Evolutionary conservation across 2,329 filamentous ascomycete genomes (phyloP).

Genomic region (Ophiostoma sp.): DNA sequence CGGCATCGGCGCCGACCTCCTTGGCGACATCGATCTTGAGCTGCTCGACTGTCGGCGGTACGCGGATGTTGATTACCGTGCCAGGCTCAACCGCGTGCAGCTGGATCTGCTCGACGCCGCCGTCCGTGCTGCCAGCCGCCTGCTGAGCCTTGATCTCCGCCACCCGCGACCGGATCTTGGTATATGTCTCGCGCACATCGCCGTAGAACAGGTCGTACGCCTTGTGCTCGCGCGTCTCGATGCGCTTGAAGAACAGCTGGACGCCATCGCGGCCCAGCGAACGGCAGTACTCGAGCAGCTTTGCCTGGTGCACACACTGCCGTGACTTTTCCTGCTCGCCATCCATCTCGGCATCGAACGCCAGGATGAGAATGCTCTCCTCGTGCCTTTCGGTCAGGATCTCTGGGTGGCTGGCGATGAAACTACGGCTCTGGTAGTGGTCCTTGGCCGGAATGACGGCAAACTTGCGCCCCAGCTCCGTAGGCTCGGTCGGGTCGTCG

Average conservation of each 20-base stretch:
- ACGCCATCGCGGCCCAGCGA: conserved; percentile 84
- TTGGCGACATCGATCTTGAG: background rate
- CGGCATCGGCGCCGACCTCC: conserved; percentile 33
- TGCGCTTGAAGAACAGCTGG: conserved; percentile 89
- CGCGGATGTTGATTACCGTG: conserved; percentile 82
- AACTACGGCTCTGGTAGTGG: conserved; percentile 67
- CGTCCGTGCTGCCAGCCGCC: conserved; percentile 33
- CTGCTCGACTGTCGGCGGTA: conserved; percentile 61
- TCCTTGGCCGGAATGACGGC: conserved; percentile 70
- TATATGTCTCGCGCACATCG: conserved; percentile 85
- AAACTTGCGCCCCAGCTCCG: conserved; percentile 72
- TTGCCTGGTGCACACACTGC: conserved; percentile 87
- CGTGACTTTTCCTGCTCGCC: conserved; percentile 69
- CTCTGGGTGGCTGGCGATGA: conserved; percentile 70
- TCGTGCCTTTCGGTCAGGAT: conserved; percentile 78
- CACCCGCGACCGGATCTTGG: conserved; percentile 70
- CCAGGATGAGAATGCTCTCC: conserved; percentile 83
- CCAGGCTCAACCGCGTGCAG: conserved; percentile 91
- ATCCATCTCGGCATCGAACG: conserved; percentile 81
- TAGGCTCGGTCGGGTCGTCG: conserved; percentile 69
- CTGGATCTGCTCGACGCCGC: conserved; percentile 90
- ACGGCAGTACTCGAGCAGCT: conserved; percentile 91
- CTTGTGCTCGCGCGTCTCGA: conserved; percentile 83
- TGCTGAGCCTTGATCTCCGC: conserved; percentile 60
- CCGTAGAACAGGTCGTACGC: conserved; percentile 87